These are phyloP conservation scores for Sergeia podlipaevii DNA, from an alignment of 208 protist genomes.

Conservation along the genomic window DNA sequence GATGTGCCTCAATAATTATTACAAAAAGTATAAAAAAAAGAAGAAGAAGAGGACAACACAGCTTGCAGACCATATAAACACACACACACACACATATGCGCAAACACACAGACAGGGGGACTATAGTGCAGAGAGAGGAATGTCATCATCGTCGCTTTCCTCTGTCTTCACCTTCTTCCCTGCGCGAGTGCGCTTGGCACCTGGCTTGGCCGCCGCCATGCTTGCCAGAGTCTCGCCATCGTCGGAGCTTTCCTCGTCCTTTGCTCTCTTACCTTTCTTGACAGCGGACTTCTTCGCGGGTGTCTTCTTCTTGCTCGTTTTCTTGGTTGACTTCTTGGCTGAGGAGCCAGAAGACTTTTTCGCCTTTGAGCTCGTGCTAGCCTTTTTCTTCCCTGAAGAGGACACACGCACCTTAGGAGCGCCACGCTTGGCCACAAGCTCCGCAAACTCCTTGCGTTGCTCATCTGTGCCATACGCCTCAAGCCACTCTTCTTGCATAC, in stretches of 20 bases:
- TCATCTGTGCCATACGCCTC: constrained; percentile 86
- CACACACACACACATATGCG: too few relatives aligned
- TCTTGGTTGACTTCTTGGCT: constrained; percentile 29
- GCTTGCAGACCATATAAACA: too few relatives aligned
- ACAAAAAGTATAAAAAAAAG: too few relatives aligned
- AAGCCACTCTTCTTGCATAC: constrained; percentile 85
- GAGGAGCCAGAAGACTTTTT: constrained; percentile 22
- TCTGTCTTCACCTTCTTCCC: constrained; percentile 21
- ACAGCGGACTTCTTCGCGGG: constrained; percentile 17
- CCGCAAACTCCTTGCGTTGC: constrained; percentile 83
- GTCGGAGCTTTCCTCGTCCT: constrained; percentile 25
- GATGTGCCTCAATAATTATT: too few relatives aligned
- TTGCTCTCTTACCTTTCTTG: constrained; percentile 39
- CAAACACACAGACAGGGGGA: background rate
- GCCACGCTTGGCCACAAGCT: constrained; percentile 66
- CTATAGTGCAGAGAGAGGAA: constrained; percentile 48
- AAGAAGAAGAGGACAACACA: too few relatives aligned
- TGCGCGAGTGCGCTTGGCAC: constrained; percentile 25
- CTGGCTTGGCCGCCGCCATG: constrained; percentile 19
- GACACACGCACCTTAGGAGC: constrained; percentile 18
- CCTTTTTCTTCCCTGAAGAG: constrained; percentile 23
- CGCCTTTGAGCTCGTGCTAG: constrained; percentile 21
- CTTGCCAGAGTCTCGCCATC: constrained; percentile 17
- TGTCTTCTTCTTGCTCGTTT: constrained; percentile 32
- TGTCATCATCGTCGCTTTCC: constrained; percentile 62